These are phyloP conservation scores for Zalaria obscura DNA, from an alignment of 2,329 filamentous ascomycete species.

Conservation along the genomic window DNA sequence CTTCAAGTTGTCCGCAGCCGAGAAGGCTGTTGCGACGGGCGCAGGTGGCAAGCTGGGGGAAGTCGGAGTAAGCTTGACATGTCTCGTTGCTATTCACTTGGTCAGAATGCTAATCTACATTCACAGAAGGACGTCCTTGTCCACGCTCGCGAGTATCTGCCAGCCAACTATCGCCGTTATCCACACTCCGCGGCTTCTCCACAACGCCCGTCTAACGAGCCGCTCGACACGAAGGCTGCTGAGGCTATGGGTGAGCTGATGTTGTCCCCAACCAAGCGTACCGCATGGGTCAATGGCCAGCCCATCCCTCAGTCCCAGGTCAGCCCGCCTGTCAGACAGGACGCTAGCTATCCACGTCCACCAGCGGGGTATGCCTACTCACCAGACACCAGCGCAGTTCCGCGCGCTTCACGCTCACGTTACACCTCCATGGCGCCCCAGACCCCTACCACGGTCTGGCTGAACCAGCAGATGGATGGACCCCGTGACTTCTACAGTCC, in stretches of 20 bases:
- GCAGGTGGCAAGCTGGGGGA: not conserved
- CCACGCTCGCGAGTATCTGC: not conserved
- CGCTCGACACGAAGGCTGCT: not conserved
- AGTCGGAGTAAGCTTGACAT: not conserved
- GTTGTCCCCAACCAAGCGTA: slow-evolving; percentile 12
- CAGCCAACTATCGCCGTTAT: not conserved
- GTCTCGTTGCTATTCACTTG: too few relatives aligned
- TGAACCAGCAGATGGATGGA: too few relatives aligned
- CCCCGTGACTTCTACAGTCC: slow-evolving; percentile 1
- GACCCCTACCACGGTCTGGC: too few relatives aligned
- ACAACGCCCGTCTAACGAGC: too few relatives aligned
- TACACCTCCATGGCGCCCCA: too few relatives aligned
- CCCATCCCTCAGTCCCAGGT: not conserved
- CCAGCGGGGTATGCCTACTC: too few relatives aligned
- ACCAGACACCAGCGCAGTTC: too few relatives aligned
- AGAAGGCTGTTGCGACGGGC: not conserved
- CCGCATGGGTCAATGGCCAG: slow-evolving; percentile 8
- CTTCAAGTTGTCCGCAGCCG: slow-evolving; percentile 11
- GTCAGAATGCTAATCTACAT: not conserved
- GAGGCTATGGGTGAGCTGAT: not conserved
- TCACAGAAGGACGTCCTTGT: slow-evolving; percentile 1
- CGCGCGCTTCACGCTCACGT: too few relatives aligned
- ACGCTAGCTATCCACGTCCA: too few relatives aligned
- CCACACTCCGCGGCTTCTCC: too few relatives aligned
- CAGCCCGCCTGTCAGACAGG: too few relatives aligned